Percentiles rank a stretch among this genome's conserved stretches.
Evolutionary conservation across 768 basidiomycete genomes (phyloP).

Genomic region (Cystobasidium tubakii): DNA sequence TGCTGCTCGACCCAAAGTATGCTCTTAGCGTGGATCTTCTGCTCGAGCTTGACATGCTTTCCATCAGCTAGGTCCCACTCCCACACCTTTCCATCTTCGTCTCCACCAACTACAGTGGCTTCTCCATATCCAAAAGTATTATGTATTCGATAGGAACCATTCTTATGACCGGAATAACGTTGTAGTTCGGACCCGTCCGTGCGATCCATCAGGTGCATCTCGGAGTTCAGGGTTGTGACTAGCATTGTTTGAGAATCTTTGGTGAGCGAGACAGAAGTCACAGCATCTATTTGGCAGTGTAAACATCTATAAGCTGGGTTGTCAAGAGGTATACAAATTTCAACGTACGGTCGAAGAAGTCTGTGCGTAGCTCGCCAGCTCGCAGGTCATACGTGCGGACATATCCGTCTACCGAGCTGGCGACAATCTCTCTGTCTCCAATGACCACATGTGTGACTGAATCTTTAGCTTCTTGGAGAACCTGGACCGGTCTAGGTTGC

Average conservation of each 20-base stretch:
- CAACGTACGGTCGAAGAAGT: constrained; percentile 77
- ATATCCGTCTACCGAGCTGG: constrained; percentile 77
- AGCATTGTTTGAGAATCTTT: constrained; percentile 74
- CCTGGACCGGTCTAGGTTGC: constrained; percentile 78
- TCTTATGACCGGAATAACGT: constrained; percentile 70
- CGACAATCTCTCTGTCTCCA: constrained; percentile 57
- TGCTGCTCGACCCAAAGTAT: constrained; percentile 23
- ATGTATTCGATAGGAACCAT: constrained; percentile 68
- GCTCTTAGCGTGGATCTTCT: constrained; percentile 26
- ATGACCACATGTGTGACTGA: constrained; percentile 65
- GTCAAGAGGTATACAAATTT: neutral
- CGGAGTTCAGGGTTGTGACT: constrained; percentile 74
- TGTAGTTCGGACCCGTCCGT: constrained; percentile 76
- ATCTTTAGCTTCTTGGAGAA: constrained; percentile 79
- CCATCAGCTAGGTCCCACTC: constrained; percentile 62
- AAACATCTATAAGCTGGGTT: neutral
- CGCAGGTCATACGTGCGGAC: constrained; percentile 91
- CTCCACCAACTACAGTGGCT: constrained; percentile 73
- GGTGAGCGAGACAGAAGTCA: constrained; percentile 74
- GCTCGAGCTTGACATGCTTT: constrained; percentile 18
- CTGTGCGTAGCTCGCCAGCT: constrained; percentile 79
- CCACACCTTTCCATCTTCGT: constrained; percentile 84
- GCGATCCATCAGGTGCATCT: constrained; percentile 77
- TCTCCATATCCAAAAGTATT: constrained; percentile 79
- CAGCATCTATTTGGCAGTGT: constrained; percentile 73